A percentile compares a stretch with the other conserved stretches of the same genome.
These are phyloP conservation scores for Daphne laureola DNA, from an alignment of 441 rosid genomes.

Conservation along the genomic window DNA sequence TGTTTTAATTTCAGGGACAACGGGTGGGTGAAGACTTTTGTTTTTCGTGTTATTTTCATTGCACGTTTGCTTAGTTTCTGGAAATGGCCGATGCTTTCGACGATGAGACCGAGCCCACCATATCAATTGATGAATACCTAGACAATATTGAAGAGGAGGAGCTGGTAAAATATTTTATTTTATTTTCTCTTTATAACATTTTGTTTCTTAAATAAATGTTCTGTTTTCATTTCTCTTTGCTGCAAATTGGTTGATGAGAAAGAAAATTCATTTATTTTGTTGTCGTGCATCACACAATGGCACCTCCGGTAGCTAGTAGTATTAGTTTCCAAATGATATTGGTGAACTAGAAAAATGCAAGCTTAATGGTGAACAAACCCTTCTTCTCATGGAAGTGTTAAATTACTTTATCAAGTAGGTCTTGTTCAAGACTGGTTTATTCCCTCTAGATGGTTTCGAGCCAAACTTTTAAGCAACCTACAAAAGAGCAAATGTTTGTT, in stretches of 20 bases:
- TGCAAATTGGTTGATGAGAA: not conserved
- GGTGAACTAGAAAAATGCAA: too few species aligned
- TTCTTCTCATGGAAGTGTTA: too few species aligned
- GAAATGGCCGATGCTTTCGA: constrained; percentile 48
- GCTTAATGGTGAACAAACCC: too few species aligned
- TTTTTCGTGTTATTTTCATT: too few species aligned
- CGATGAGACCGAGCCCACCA: constrained; percentile 53
- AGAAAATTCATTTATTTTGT: not conserved
- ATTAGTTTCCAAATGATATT: too few species aligned
- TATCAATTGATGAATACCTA: constrained; percentile 66
- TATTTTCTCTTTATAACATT: constrained; percentile 4
- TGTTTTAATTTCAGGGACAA: not conserved
- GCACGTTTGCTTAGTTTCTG: not conserved
- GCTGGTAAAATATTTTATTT: constrained; percentile 35
- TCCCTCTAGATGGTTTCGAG: too few species aligned
- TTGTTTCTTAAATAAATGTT: not conserved
- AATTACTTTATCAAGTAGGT: too few species aligned
- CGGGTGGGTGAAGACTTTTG: constrained; percentile 1
- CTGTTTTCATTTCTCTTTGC: not conserved
- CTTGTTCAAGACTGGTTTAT: too few species aligned
- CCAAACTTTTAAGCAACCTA: too few species aligned
- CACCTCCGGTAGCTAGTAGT: not conserved
- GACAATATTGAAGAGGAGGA: constrained; percentile 65
- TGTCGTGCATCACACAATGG: not conserved
- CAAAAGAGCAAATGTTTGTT: too few species aligned